Evolutionary conservation across 345 rosid genomes (phyloP), one percentile per base, ranked within the genome.

Genomic region (Fremontodendron californicum): DNA sequence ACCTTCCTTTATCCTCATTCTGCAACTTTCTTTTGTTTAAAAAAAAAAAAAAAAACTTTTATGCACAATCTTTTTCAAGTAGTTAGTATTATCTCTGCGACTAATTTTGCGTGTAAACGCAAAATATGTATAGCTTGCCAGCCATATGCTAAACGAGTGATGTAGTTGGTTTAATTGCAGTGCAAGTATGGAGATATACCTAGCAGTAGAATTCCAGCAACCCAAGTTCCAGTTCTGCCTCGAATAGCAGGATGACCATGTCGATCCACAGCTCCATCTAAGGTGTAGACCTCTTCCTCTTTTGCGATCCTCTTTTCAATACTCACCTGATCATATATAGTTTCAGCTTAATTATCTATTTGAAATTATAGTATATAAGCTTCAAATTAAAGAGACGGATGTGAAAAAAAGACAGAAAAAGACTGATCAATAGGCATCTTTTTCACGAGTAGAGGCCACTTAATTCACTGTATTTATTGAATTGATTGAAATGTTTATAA

Each of bases 261-360:
- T 81, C 94, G 89, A 84, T 96, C 98, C 43, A 91, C 92, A 13
- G 91, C 65, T 73, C 99, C 97, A 71, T 96, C 98, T 16, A 83
- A 81, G 21, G 98, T 89, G 74, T 80, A 84, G 18, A 77, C 81
- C 52, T 88, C 91, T 75, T 78, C 54, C 52, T 39, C 81, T 23
- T 82, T 81, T 74, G 80, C 81, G 3, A 75, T 75, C 77, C 87
- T 81, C 67, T 82, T 84, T 79, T 79, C 81, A 5, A 46, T 51
- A 0, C 45, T 67, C 70, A 21, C 81, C 88, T 85, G 82, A 54
- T 13, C 39, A 60, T 58, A 4, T 6, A 9, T 35, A 68, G 3
- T 68, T 74, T 23, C 16, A 45, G 23, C 55, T 45, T 40, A 19
- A 3, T 51, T 12, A 48, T 48, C 11, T 48, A 45, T 10, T 45